Percentiles rank a stretch among this genome's conserved stretches.
Conservation (phyloP, 768 basidiomycete species). For the Tylopilus rubrobrunneus region DNA sequence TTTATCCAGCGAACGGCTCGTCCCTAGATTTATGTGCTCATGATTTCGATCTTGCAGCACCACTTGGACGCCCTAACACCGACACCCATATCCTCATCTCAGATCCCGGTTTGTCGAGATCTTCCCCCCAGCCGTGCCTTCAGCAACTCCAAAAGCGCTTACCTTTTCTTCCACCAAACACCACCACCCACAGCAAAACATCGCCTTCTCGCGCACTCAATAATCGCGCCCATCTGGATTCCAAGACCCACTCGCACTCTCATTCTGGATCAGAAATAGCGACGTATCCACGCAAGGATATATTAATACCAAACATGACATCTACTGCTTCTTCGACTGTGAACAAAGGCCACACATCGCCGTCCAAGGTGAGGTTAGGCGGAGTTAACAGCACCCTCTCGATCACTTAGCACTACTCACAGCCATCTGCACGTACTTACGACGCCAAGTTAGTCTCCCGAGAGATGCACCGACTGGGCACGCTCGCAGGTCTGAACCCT, state of each 20-base stretch:
- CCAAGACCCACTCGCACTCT: conserved; percentile 35
- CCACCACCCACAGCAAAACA: conserved; percentile 34
- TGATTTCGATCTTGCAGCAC: conserved; percentile 3
- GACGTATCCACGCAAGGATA: conserved; percentile 10
- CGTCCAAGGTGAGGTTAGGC: conserved; percentile 31
- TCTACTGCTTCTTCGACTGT: conserved; percentile 22
- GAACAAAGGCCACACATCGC: conserved; percentile 32
- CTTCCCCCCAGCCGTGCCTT: conserved; percentile 22
- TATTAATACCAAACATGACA: conserved; percentile 20
- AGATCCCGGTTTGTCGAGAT: conserved; percentile 12
- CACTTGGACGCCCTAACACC: conserved; percentile 9
- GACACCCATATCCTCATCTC: conserved; percentile 6
- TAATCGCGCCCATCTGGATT: conserved; percentile 21
- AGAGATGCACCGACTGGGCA: conserved; percentile 82
- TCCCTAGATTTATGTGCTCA: conserved; percentile 11
- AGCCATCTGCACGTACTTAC: conserved; percentile 67
- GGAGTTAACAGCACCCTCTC: conserved; percentile 15
- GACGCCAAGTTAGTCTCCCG: conserved; percentile 76
- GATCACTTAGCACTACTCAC: conserved; percentile 20
- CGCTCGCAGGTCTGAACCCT: conserved; percentile 52
- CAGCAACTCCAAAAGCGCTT: conserved; percentile 33
- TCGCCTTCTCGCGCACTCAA: conserved; percentile 21
- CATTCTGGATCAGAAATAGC: conserved; percentile 37
- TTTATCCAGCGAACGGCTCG: conserved; percentile 4
- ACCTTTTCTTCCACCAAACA: conserved; percentile 34